A percentile compares a stretch with the other conserved stretches of the same genome.
Conservation (phyloP, 352 stramenopile species). For the Globisporangium paddicum region DNA sequence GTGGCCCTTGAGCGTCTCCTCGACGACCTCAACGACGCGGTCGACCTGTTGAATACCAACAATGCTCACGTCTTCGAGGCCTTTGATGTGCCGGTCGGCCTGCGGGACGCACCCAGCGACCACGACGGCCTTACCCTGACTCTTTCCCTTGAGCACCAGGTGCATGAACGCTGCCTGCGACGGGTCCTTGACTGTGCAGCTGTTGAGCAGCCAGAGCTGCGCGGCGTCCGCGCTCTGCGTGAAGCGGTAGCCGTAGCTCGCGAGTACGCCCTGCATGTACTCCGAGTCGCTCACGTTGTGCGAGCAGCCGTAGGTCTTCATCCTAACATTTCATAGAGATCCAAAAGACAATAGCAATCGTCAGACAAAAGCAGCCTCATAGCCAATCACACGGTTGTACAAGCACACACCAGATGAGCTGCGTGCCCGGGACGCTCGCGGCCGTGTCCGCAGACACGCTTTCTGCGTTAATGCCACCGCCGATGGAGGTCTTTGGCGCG, state of each 20-base stretch:
- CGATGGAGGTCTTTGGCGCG: slow-evolving; percentile 37
- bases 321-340: slow-evolving; percentile 24
- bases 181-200: slow-evolving; percentile 93
- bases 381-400: no score
- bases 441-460: slow-evolving; percentile 1
- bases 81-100: slow-evolving; percentile 79
- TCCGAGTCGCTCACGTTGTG: slow-evolving; percentile 93
- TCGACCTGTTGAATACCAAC: slow-evolving; percentile 91
- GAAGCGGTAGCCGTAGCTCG: slow-evolving; percentile 89
- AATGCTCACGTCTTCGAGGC: slow-evolving; percentile 81
- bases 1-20: slow-evolving; percentile 90
- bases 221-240: slow-evolving; percentile 66
- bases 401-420: slow-evolving; percentile 55
- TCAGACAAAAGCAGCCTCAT: background rate
- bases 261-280: slow-evolving; percentile 91
- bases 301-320: slow-evolving; percentile 91
- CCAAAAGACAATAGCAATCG: background rate
- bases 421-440: slow-evolving; percentile 49
- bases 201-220: slow-evolving; percentile 90
- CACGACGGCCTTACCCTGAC: slow-evolving; percentile 81
- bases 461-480: slow-evolving; percentile 7
- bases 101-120: slow-evolving; percentile 91
- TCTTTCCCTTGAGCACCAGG: slow-evolving; percentile 76
- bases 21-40: slow-evolving; percentile 88
- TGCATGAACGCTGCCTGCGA: slow-evolving; percentile 90